These are phyloP conservation scores for Labyrinthula sp. DNA, from an alignment of 352 stramenopile species.

Conservation along the genomic window DNA sequence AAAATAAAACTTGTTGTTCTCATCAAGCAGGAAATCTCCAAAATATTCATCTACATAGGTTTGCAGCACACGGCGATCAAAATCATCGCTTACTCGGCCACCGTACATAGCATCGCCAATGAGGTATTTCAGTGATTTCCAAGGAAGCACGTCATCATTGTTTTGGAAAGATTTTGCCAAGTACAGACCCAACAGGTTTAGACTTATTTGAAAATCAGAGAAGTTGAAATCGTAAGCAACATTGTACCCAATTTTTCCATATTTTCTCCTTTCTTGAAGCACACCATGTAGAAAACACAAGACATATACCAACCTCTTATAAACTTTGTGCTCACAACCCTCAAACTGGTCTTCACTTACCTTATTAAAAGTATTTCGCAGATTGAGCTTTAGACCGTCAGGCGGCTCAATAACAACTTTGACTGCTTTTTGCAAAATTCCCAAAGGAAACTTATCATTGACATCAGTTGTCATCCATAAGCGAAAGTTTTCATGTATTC, in stretches of 20 bases:
- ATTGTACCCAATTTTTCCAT: conserved; percentile 88
- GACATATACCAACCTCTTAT: conserved; percentile 73
- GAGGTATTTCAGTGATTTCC: conserved; percentile 62
- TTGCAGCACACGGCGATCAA: conserved; percentile 63
- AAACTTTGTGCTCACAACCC: conserved; percentile 68
- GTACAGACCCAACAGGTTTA: conserved; percentile 67
- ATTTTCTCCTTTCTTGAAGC: conserved; percentile 76
- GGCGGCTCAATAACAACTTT: conserved; percentile 85
- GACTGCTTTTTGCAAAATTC: conserved; percentile 72
- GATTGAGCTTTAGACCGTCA: conserved; percentile 83
- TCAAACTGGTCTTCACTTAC: conserved; percentile 65
- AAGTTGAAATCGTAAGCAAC: conserved; percentile 90
- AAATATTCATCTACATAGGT: conserved; percentile 75
- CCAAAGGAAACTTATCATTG: conserved; percentile 74
- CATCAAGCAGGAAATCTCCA: conserved; percentile 83
- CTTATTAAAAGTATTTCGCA: conserved; percentile 70
- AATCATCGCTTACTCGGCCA: conserved; percentile 77
- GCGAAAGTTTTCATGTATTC: conserved; percentile 73
- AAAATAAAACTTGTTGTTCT: conserved; percentile 76
- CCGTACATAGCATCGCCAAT: conserved; percentile 91
- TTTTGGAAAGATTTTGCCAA: conserved; percentile 73
- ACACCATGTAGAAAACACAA: conserved; percentile 82
- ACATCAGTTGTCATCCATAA: conserved; percentile 82
- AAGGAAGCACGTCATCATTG: conserved; percentile 68
- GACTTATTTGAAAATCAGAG: conserved; percentile 75